Evolutionary conservation across 2,329 filamentous ascomycete genomes (phyloP), one percentile per base, ranked within the genome.

Genomic region (Pseudogymnoascus sp.): DNA sequence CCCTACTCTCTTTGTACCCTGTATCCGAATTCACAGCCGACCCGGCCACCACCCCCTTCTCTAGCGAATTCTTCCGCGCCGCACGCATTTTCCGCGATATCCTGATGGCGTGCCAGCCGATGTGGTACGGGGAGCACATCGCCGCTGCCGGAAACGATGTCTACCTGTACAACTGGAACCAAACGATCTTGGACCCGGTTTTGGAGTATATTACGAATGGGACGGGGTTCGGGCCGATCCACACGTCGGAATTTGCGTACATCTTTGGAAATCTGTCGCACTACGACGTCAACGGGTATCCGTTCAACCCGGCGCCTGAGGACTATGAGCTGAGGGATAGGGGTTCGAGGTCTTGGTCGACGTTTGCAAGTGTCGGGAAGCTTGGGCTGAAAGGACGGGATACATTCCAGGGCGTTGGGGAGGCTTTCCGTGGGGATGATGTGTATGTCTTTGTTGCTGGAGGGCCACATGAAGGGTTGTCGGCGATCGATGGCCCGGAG

Each of bases 191-290:
- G 1, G 77, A 76, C 2, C 73, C 76, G 0, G 74, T 79, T 31
- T 68, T 83, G n/a, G 70, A 71, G 9, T 61, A 72, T 2, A 67
- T 67, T 21, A 56, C 50, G 3, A 74, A 74, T 9, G 66, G 72
- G 2, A 71, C 74, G 1, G 78, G 78, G 0, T 67, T 79, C 4
- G 81, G 81, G 29, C 72, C 78, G 0, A 74, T 81, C 4, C 82
- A 85, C 68, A 81, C 79, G 0, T 79, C 80, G 0, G 82, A 84
- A 61, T 78, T 83, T 26, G 77, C 79, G 4, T 84, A 83, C 70
- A 72, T 82, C 3, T 83, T 80, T 64, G 81, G 75, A 10, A 79
- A 79, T 63, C 66, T 79, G 17, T 74, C 77, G 1, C 72, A 76
- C 61, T 83, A 79, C 69, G 74, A 81, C 60, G 68, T 70, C 3